phyloP scores from a whole-genome alignment of 176 grass and related monocot genomes.

The Hsuehochloa calcarea region DNA sequence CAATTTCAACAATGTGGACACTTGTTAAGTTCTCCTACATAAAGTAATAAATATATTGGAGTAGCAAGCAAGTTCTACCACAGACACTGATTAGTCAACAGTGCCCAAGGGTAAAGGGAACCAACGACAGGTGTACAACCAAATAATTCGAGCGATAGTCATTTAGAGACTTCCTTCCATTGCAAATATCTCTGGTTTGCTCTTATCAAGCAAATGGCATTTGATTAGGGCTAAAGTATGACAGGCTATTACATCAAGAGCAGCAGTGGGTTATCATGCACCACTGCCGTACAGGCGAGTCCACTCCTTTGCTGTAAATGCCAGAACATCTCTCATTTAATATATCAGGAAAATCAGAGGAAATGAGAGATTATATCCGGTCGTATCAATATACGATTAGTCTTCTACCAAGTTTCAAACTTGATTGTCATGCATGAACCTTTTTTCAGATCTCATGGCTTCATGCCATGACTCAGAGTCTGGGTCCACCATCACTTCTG shows the following conservation, averaged over 20 bases:
- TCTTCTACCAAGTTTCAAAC: too few relatives aligned
- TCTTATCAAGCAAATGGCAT: slow-evolving; percentile 55
- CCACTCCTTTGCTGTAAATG: slow-evolving; percentile 89
- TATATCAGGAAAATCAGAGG: neutral
- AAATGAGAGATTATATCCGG: neutral
- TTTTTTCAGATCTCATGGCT: too few relatives aligned
- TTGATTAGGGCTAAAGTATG: slow-evolving; percentile 40
- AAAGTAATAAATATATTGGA: slow-evolving; percentile 37
- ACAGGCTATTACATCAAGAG: slow-evolving; percentile 43
- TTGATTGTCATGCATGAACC: too few relatives aligned
- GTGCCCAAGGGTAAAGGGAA: slow-evolving; percentile 50
- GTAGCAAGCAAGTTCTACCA: slow-evolving; percentile 32
- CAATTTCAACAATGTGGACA: slow-evolving; percentile 26
- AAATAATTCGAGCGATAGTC: slow-evolving; percentile 39
- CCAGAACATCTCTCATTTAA: neutral
- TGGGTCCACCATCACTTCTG: too few relatives aligned
- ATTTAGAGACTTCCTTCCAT: slow-evolving; percentile 42
- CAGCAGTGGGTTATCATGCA: slow-evolving; percentile 35
- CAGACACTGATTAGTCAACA: slow-evolving; percentile 33
- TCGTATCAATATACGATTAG: too few relatives aligned
- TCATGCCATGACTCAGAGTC: too few relatives aligned
- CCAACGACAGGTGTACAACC: slow-evolving; percentile 43
- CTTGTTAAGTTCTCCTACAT: slow-evolving; percentile 32
- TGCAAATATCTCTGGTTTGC: slow-evolving; percentile 41
- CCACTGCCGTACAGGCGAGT: slow-evolving; percentile 81